Base-by-base conservation (phyloP, 2,329 filamentous ascomycete species). In the Achaetomium macrosporum region DNA sequence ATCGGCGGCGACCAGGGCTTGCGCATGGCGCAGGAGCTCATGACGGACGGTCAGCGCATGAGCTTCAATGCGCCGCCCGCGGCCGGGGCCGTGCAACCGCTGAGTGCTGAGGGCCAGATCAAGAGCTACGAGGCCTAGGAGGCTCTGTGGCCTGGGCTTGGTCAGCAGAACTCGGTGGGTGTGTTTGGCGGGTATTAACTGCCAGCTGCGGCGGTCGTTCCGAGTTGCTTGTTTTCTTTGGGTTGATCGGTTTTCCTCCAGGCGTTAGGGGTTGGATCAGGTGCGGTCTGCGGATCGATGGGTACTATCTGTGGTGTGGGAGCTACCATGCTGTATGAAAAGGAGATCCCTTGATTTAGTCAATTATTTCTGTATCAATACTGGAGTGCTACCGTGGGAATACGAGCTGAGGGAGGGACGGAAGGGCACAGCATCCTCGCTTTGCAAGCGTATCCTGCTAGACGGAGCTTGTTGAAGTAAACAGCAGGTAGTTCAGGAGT, bases 71-170 rank as follows among this genome's bases (percentile, higher is more conserved):
- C 73, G 1, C 66, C 69, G 7, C 65, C 73, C 5, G 68, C 69
- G 2, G 65, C 71, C 1, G 70, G 69, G 44, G 70, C 69, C 9
- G 72, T 81, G 48, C 77, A 79, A 60, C 79, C 81, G 13, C 69
- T 81, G 50, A 80, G 79, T 63, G 75, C 70, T 29, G 73, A 77
- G 51, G 77, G 77, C 5, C 74, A 75, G 51, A 71, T 81, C 57
- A 84, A 83, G 69, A 81, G 72, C 61, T 79, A 76, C 57, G 79
- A 83, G 64, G 74, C 76, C 51, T 82, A 70, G 59, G 48, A 15
- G 10, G 43, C 13, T 48, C 1, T 9, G 20, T 41, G 15, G 36
- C n/a, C 17, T n/a, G 13, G 25, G 11, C 12, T 11, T 44, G 17
- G 19, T 17, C 37, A 13, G 43, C 33, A 10, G 33, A 1, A 29